Evolutionary conservation across 305 asterid genomes (phyloP).

Genomic region (Fraxinus nigra): DNA sequence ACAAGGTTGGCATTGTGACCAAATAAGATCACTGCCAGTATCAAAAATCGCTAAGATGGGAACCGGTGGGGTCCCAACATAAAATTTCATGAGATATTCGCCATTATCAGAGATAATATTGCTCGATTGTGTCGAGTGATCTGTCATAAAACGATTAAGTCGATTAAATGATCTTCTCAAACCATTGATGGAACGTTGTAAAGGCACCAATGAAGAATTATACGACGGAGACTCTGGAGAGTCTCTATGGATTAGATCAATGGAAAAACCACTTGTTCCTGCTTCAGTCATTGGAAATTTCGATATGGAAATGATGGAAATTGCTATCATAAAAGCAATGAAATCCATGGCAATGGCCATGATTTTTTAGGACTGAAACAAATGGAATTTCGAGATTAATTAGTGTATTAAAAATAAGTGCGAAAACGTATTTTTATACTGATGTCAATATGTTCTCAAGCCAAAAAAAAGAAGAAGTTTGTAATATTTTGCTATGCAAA

Average conservation of each 20-base stretch:
- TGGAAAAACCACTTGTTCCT: background rate
- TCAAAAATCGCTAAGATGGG: constrained; percentile 51
- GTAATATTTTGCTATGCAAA: background rate
- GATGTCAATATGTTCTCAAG: background rate
- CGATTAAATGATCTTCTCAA: constrained; percentile 34
- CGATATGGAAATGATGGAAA: constrained; percentile 21
- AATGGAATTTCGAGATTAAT: background rate
- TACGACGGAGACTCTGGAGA: constrained; percentile 40
- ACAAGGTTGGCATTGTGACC: constrained; percentile 76
- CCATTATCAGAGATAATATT: constrained; percentile 30
- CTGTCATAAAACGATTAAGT: background rate
- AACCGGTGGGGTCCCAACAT: constrained; percentile 48
- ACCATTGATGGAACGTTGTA: constrained; percentile 24
- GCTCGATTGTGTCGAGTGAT: background rate
- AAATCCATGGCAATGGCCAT: constrained; percentile 1
- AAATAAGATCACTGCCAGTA: constrained; percentile 59
- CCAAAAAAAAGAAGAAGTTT: background rate
- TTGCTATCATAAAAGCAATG: background rate
- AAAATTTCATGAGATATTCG: constrained; percentile 49
- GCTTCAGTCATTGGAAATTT: background rate
- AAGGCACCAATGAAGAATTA: constrained; percentile 20
- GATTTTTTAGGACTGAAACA: background rate
- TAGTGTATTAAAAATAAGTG: background rate
- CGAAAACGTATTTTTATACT: background rate
- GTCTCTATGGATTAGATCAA: constrained; percentile 40